A percentile compares a stretch with the other conserved stretches of the same genome.
Evolutionary conservation across 305 asterid species (phyloP).

Genomic region (Plantago coronopus): DNA sequence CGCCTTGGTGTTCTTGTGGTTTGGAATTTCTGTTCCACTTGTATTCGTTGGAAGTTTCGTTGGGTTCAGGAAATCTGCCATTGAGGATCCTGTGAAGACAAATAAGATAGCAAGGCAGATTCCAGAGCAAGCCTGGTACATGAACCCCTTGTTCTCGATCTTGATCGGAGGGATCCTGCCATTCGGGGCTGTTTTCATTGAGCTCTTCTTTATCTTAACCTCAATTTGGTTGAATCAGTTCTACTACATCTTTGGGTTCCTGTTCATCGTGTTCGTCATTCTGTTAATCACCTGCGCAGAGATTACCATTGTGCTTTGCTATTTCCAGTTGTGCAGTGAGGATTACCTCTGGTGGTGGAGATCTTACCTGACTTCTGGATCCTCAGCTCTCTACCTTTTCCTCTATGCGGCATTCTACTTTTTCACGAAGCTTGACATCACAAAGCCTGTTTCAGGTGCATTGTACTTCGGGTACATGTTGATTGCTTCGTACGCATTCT

Average conservation of each 20-base stretch:
- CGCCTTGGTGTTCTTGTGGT: conserved; percentile 64
- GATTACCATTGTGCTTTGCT: conserved; percentile 61
- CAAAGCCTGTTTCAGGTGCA: conserved; percentile 59
- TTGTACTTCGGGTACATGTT: conserved; percentile 71
- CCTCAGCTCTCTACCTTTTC: conserved; percentile 68
- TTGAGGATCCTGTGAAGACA: conserved; percentile 66
- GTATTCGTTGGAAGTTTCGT: conserved; percentile 59
- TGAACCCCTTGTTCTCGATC: conserved; percentile 63
- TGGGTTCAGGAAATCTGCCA: conserved; percentile 56
- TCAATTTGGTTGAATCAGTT: conserved; percentile 74
- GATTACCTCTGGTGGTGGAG: conserved; percentile 85
- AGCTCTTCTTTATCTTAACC: conserved; percentile 66
- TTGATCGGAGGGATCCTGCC: conserved; percentile 69
- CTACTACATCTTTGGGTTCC: conserved; percentile 70
- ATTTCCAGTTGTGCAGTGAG: conserved; percentile 69
- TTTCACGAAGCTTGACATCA: conserved; percentile 71
- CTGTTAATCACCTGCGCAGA: conserved; percentile 67
- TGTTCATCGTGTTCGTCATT: conserved; percentile 59
- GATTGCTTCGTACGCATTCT: conserved; percentile 58
- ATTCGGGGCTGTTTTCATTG: conserved; percentile 67
- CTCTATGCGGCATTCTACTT: conserved; percentile 67
- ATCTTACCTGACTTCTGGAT: conserved; percentile 64
- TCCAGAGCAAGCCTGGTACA: conserved; percentile 73
- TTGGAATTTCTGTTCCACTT: conserved; percentile 66
- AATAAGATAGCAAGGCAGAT: conserved; percentile 64